These are phyloP conservation scores for Umbelopsis ramanniana DNA, from an alignment of 192 early-diverging fungal species.

Conservation along the genomic window DNA sequence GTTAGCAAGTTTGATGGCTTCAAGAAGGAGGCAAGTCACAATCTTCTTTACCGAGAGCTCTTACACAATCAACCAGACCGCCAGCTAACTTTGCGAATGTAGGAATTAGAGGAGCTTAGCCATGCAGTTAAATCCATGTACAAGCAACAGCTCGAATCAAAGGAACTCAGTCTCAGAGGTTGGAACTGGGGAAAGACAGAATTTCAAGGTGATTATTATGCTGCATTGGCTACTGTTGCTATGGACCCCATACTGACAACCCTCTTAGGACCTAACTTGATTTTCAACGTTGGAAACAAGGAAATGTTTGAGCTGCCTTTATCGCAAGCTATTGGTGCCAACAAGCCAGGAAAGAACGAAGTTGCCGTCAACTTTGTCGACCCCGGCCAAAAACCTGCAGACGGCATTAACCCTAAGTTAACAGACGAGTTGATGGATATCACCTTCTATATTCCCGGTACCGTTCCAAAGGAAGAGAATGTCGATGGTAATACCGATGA, in stretches of 20 bases:
- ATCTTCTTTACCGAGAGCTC: too few species aligned
- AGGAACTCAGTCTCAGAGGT: constrained; percentile 87
- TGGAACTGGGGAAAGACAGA: constrained; percentile 98
- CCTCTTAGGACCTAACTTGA: constrained; percentile 58
- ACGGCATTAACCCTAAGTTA: constrained; percentile 55
- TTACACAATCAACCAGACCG: neutral
- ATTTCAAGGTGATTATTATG: constrained; percentile 62
- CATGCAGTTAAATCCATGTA: constrained; percentile 74
- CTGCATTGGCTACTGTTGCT: neutral
- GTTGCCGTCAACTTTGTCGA: constrained; percentile 89
- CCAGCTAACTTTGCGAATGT: constrained; percentile 16
- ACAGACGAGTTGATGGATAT: constrained; percentile 90
- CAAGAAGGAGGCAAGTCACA: constrained; percentile 61
- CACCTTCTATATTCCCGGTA: constrained; percentile 91
- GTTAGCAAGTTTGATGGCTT: constrained; percentile 93
- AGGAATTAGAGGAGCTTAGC: constrained; percentile 86
- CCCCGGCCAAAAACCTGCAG: constrained; percentile 56
- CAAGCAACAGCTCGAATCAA: constrained; percentile 73
- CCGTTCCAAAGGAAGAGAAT: constrained; percentile 52
- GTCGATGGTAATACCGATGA: constrained; percentile 49
- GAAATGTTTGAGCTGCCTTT: constrained; percentile 93
- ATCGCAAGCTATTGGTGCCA: constrained; percentile 84
- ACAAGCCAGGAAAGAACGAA: constrained; percentile 85
- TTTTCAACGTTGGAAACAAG: constrained; percentile 84
- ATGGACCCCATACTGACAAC: neutral